phyloP scores from a whole-genome alignment of 2,329 filamentous ascomycete genomes.

The Aspergillus sp. region DNA sequence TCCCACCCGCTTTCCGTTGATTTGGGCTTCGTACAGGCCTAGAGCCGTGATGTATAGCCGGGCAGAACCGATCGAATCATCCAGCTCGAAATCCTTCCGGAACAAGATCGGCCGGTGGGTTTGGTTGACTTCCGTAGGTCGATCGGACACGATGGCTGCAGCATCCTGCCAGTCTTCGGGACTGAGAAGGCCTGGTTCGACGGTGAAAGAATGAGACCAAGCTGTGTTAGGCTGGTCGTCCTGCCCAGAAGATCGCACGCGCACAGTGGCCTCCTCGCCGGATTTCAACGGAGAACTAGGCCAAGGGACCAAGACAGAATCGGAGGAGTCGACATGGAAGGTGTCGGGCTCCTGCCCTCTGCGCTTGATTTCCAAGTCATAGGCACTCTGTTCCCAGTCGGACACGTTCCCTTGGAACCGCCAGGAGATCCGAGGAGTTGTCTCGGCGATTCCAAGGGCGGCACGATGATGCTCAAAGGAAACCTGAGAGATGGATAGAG shows the following conservation, averaged over 20 bases:
- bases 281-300: constrained; percentile 16
- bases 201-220: constrained; percentile 29
- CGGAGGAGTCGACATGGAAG: constrained; percentile 13
- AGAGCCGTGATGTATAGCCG: constrained; percentile 49
- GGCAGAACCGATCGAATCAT: constrained; percentile 10
- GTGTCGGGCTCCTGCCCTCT: constrained; percentile 1
- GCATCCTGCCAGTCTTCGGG: constrained; percentile 30
- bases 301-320: constrained; percentile 26
- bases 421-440: constrained; percentile 26
- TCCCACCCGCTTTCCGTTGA: constrained; percentile 49
- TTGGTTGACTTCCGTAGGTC: constrained; percentile 19
- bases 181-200: constrained; percentile 36
- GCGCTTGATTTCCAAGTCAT: constrained; percentile 16
- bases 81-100: constrained; percentile 30
- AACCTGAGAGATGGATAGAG: constrained; percentile 13
- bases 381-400: constrained; percentile 22
- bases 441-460: constrained; percentile 14
- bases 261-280: constrained; percentile 13
- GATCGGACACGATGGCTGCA: constrained; percentile 22
- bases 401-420: constrained; percentile 18
- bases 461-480: constrained; percentile 20
- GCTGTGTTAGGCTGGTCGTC: constrained; percentile 14
- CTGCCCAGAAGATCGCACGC: constrained; percentile 8
- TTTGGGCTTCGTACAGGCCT: constrained; percentile 48
- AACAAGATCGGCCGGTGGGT: constrained; percentile 33